Evolutionary conservation across 495 filamentous ascomycete genomes (phyloP).

Genomic region (Aspergillus indologenus): DNA sequence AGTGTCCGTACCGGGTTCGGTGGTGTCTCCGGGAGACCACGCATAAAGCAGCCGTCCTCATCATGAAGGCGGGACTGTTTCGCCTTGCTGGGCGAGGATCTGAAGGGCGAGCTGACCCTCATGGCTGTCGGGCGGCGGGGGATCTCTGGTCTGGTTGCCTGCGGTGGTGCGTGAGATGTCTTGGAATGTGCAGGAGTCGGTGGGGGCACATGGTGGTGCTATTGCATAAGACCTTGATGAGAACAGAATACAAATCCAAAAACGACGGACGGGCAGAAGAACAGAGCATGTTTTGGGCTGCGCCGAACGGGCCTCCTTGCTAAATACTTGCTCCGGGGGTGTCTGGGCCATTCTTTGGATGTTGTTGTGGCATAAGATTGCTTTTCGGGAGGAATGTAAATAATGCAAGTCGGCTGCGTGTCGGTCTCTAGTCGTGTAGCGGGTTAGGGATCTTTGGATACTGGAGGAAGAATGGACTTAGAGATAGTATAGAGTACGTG

Average conservation of each 20-base stretch:
- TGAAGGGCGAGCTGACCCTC: not conserved
- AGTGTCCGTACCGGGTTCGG: not conserved
- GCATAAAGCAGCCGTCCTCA: not conserved
- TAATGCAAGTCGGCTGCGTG: not conserved
- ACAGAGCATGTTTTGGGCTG: too few relatives aligned
- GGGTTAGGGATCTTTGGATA: too few relatives aligned
- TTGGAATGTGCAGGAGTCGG: not conserved
- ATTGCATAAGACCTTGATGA: not conserved
- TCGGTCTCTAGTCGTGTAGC: too few relatives aligned
- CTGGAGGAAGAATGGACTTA: too few relatives aligned
- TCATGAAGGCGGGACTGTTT: not conserved
- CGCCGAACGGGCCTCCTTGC: too few relatives aligned
- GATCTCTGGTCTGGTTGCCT: not conserved
- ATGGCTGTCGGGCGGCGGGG: not conserved
- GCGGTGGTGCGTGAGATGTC: not conserved
- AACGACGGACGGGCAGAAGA: too few relatives aligned
- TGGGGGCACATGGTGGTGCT: not conserved
- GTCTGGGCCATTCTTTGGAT: not conserved
- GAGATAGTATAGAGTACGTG: too few relatives aligned
- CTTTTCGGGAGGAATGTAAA: not conserved
- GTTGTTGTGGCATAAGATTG: not conserved
- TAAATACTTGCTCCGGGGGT: not conserved
- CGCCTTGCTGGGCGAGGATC: not conserved
- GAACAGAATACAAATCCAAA: too few relatives aligned
- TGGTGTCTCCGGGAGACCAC: not conserved